phyloP scores from a whole-genome alignment of 164 flowering plant genomes.

The Umbellularia californica region DNA sequence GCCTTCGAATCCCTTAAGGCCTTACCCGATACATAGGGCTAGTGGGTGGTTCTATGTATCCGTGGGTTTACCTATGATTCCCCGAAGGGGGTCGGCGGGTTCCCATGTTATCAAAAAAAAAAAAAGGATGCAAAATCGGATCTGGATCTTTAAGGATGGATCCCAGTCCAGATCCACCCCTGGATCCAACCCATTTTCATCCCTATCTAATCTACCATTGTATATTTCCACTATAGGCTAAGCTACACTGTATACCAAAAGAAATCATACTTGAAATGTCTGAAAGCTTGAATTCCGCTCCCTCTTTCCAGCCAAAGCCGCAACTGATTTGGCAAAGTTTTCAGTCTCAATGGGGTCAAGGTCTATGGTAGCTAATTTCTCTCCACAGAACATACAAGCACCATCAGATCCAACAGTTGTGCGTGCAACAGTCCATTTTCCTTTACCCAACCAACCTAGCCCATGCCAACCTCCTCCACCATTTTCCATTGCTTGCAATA shows the following conservation, averaged over 20 bases:
- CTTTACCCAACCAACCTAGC: conserved; percentile 82
- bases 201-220: too few relatives aligned
- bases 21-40: too few relatives aligned
- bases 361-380: conserved; percentile 65
- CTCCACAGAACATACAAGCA: conserved; percentile 62
- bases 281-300: conserved; percentile 66
- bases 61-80: too few relatives aligned
- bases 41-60: too few relatives aligned
- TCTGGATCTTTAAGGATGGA: too few relatives aligned
- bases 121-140: too few relatives aligned
- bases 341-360: conserved; percentile 80
- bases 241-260: neutral
- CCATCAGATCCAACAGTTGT: conserved; percentile 58
- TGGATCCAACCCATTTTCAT: too few relatives aligned
- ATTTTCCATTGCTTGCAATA: conserved; percentile 48
- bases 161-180: too few relatives aligned
- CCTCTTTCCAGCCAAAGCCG: conserved; percentile 60
- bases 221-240: neutral
- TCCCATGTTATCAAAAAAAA: too few relatives aligned
- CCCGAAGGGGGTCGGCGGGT: too few relatives aligned
- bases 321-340: conserved; percentile 73
- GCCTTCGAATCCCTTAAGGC: too few relatives aligned
- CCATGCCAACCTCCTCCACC: conserved; percentile 98
- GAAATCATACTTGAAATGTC: conserved; percentile 62
- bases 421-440: conserved; percentile 55